Conservation (phyloP, 2,329 filamentous ascomycete genomes). For the Sclerotinia minor region DNA sequence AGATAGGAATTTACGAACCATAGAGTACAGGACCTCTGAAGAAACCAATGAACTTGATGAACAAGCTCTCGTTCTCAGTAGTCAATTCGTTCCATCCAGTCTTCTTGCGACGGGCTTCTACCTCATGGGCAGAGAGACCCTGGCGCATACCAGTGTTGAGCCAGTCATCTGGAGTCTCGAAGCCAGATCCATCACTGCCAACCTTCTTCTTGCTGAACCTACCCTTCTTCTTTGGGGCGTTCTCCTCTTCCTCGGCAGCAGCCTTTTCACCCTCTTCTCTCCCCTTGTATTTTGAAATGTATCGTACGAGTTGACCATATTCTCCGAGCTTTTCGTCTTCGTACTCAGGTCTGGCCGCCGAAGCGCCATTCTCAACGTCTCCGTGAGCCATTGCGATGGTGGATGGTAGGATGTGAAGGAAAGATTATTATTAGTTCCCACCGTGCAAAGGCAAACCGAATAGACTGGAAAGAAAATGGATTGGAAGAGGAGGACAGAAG, state of each 20-base stretch:
- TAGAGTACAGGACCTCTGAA: constrained; percentile 77
- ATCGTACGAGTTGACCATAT: constrained; percentile 65
- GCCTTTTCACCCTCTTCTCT: constrained; percentile 52
- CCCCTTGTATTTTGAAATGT: constrained; percentile 66
- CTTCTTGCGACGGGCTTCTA: constrained; percentile 64
- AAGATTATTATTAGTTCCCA: constrained; percentile 24
- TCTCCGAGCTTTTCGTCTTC: constrained; percentile 50
- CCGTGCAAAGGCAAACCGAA: constrained; percentile 20
- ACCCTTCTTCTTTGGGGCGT: constrained; percentile 48
- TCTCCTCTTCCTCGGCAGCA: constrained; percentile 46
- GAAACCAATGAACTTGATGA: constrained; percentile 73
- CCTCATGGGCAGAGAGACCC: constrained; percentile 60
- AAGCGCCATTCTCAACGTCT: constrained; percentile 23
- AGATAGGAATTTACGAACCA: constrained; percentile 52
- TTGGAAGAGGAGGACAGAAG: neutral
- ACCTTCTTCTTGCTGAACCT: constrained; percentile 42
- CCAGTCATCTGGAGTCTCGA: constrained; percentile 62
- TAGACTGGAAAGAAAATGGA: constrained; percentile 12
- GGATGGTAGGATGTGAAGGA: constrained; percentile 17
- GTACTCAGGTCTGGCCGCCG: constrained; percentile 22
- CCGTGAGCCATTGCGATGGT: constrained; percentile 22
- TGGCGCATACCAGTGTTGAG: constrained; percentile 65
- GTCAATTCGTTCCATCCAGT: constrained; percentile 71
- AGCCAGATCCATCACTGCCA: constrained; percentile 46
- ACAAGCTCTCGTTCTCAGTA: constrained; percentile 73